Conservation (phyloP, 129 eudicot genomes). For the Flaveria robusta region DNA sequence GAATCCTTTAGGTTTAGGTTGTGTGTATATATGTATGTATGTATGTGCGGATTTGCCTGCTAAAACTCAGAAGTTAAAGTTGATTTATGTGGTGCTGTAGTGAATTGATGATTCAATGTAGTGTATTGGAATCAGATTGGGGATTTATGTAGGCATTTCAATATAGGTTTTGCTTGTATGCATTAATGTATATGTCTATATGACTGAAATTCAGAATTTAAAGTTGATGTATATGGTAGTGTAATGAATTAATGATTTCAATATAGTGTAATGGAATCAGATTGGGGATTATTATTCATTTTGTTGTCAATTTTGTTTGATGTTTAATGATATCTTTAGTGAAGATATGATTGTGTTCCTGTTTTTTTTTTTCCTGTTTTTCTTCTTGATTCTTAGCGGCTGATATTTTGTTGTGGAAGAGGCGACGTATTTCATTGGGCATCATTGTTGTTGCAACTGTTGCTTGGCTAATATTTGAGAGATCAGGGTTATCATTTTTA, state of each 20-base stretch:
- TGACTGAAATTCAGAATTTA: background rate
- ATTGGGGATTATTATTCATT: background rate
- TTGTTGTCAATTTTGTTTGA: background rate
- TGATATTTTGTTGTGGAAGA: constrained; percentile 80
- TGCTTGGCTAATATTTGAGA: constrained; percentile 85
- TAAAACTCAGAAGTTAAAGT: background rate
- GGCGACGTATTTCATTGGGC: constrained; percentile 59
- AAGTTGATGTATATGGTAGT: background rate
- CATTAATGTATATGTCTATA: background rate
- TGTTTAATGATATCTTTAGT: constrained; percentile 2
- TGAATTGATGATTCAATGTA: background rate
- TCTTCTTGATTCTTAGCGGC: constrained; percentile 59
- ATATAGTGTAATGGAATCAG: too few species aligned
- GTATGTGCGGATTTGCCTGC: background rate
- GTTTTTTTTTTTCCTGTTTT: background rate
- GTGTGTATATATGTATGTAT: background rate
- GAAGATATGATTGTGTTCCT: background rate
- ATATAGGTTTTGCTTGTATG: background rate
- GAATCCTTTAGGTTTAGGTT: constrained; percentile 1
- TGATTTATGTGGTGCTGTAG: background rate
- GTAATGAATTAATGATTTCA: background rate
- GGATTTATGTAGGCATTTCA: background rate
- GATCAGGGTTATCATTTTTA: constrained; percentile 72
- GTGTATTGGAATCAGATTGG: background rate
- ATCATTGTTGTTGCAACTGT: constrained; percentile 71